Base-by-base conservation (phyloP, 495 filamentous ascomycete genomes). In the Evansstolkia leycettana region DNA sequence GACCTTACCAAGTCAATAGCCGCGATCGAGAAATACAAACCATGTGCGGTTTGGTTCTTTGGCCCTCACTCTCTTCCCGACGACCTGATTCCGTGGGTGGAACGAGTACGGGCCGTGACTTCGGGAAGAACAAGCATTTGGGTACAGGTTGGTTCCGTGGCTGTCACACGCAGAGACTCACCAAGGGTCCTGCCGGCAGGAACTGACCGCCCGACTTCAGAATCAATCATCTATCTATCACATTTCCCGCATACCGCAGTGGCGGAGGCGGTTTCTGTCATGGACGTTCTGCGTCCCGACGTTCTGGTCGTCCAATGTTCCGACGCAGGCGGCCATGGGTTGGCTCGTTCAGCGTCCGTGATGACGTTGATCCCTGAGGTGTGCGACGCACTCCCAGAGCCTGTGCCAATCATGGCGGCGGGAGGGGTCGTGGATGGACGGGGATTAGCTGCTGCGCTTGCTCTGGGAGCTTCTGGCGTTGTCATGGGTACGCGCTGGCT, bases 311-410 rank as follows among this genome's bases (percentile, higher is more conserved):
- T 80, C 7, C 80, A 88, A 47, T 82, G 82, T 2, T 46, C 56
- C 7, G 82, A 88, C 48, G 78, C 82, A 0, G 82, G 83, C 5
- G 83, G 83, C 0, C 83, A 88, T 52, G 78, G 82, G n/a, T 62
- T 73, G 19, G 63, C 45, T 1, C 38, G 45, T 0, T 69, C 68
- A 1, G 76, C 77, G 0, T 68, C 76, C 2, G 44, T 84, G 9
- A 36, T 77, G 10, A 49, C 60, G 9, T 47, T 80, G 8, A 34
- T 80, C 2, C 72, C 73, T 0, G 77, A 79, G 48, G 54, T 72
- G 10, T 40, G 38, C 9, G 73, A 80, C 52, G 51, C 67, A 30
- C 37, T 87, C 5, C 17, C 41, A 7, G 42, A 35, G 24, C 46
- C 59, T 20, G 54, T 75, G 10, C 58, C 66, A 0, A 40, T 86